phyloP scores from a whole-genome alignment of 2,329 filamentous ascomycete species.

The Trichoderma gracile region DNA sequence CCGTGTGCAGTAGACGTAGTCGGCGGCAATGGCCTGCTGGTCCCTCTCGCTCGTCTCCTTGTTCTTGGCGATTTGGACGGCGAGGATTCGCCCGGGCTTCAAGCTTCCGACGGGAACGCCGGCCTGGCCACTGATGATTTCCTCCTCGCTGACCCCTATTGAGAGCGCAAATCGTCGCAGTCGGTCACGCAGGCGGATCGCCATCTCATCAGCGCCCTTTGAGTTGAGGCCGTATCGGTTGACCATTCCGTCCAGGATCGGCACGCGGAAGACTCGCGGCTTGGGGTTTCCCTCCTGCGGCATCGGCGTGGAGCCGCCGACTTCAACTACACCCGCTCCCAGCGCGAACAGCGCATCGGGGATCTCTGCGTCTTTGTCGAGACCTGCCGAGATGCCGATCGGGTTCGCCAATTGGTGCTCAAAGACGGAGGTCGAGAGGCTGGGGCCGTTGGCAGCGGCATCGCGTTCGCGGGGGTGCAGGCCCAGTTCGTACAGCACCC shows the following conservation, averaged over 20 bases:
- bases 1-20: slow-evolving; percentile 88
- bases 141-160: slow-evolving; percentile 68
- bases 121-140: slow-evolving; percentile 75
- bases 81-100: slow-evolving; percentile 70
- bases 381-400: slow-evolving; percentile 89
- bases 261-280: slow-evolving; percentile 84
- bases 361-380: slow-evolving; percentile 92
- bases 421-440: slow-evolving; percentile 60
- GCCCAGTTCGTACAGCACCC: slow-evolving; percentile 69
- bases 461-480: slow-evolving; percentile 81
- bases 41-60: slow-evolving; percentile 85
- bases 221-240: slow-evolving; percentile 97
- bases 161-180: slow-evolving; percentile 74
- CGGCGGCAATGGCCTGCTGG: slow-evolving; percentile 74
- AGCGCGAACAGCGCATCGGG: slow-evolving; percentile 81
- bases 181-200: slow-evolving; percentile 73
- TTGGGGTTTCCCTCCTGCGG: slow-evolving; percentile 86
- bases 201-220: slow-evolving; percentile 83
- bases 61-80: slow-evolving; percentile 96
- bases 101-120: slow-evolving; percentile 82
- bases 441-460: slow-evolving; percentile 36
- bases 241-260: slow-evolving; percentile 81
- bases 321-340: slow-evolving; percentile 84
- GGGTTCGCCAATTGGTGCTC: slow-evolving; percentile 78
- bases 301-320: slow-evolving; percentile 85